Conservation (phyloP, 2,329 filamentous ascomycete genomes). For the Claviceps pusilla region DNA sequence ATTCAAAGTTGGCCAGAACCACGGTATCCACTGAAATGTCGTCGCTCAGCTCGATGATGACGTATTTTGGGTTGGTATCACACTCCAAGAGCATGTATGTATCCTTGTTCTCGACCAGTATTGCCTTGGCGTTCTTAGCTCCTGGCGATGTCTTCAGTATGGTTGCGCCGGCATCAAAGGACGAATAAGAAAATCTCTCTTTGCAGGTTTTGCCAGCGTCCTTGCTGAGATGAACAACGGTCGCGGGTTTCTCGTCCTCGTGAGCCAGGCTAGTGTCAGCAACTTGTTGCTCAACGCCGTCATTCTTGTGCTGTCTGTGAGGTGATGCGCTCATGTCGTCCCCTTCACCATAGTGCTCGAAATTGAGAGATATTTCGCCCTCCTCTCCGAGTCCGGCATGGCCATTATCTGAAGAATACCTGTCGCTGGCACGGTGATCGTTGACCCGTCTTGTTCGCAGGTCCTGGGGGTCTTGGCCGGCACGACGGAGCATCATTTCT, state of each 20-base stretch:
- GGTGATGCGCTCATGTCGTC: slow-evolving; percentile 3
- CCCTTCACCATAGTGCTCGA: slow-evolving; percentile 24
- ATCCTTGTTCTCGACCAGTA: slow-evolving; percentile 93
- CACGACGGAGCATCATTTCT: slow-evolving; percentile 74
- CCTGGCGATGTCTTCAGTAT: slow-evolving; percentile 79
- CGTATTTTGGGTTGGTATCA: slow-evolving; percentile 71
- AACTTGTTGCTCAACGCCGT: slow-evolving; percentile 9
- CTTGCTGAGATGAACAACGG: slow-evolving; percentile 55
- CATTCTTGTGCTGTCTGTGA: slow-evolving; percentile 7
- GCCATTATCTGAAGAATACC: slow-evolving; percentile 46
- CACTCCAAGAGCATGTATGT: slow-evolving; percentile 96
- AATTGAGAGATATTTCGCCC: slow-evolving; percentile 56
- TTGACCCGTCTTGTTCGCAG: slow-evolving; percentile 46
- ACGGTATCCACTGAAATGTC: slow-evolving; percentile 78
- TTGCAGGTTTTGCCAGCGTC: slow-evolving; percentile 96
- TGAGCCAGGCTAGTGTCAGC: slow-evolving; percentile 26
- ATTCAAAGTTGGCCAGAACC: slow-evolving; percentile 96
- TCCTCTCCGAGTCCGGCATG: slow-evolving; percentile 76
- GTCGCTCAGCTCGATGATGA: slow-evolving; percentile 88
- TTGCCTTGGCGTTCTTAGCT: slow-evolving; percentile 74
- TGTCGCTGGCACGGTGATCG: slow-evolving; percentile 31
- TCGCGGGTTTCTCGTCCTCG: slow-evolving; percentile 34
- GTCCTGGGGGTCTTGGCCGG: slow-evolving; percentile 57
- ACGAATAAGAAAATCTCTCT: slow-evolving; percentile 92
- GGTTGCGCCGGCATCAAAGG: slow-evolving; percentile 90